These are phyloP conservation scores for Cinnamomum chago DNA, from an alignment of 164 flowering plant species.

Conservation along the genomic window DNA sequence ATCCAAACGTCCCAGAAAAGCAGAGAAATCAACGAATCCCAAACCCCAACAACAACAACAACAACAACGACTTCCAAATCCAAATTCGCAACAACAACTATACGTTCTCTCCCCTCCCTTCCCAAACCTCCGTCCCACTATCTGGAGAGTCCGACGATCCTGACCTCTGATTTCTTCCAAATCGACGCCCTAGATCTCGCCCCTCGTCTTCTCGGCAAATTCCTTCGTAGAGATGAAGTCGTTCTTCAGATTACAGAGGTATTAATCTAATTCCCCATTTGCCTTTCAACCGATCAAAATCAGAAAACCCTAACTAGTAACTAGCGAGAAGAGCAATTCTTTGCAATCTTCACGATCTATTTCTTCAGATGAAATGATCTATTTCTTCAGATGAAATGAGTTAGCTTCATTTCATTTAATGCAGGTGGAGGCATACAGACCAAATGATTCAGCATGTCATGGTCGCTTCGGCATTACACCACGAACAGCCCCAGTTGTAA, in stretches of 20 bases:
- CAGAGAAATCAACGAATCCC: too few relatives aligned
- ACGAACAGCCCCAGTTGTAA: slow-evolving; percentile 93
- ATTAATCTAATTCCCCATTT: not conserved
- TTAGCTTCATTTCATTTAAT: not conserved
- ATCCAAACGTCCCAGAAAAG: not conserved
- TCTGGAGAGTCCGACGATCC: slow-evolving; percentile 10
- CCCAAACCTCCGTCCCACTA: slow-evolving; percentile 3
- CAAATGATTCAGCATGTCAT: slow-evolving; percentile 92
- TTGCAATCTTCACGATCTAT: too few relatives aligned
- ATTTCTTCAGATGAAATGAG: too few relatives aligned
- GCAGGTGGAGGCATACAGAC: slow-evolving; percentile 95
- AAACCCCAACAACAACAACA: not conserved
- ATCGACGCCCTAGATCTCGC: slow-evolving; percentile 92
- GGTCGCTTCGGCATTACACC: slow-evolving; percentile 88
- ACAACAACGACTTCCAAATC: too few relatives aligned
- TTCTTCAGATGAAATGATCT: too few relatives aligned
- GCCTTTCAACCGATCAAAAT: too few relatives aligned
- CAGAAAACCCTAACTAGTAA: too few relatives aligned
- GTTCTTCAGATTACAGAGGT: slow-evolving; percentile 97
- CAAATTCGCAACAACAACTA: too few relatives aligned
- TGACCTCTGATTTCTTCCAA: slow-evolving; percentile 56
- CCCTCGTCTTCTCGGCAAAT: slow-evolving; percentile 93
- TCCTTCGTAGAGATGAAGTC: slow-evolving; percentile 70
- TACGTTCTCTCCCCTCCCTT: not conserved
- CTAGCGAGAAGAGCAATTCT: too few relatives aligned